Base-by-base conservation (phyloP, 805 yeast species). In the Danielia reshetovae region DNA sequence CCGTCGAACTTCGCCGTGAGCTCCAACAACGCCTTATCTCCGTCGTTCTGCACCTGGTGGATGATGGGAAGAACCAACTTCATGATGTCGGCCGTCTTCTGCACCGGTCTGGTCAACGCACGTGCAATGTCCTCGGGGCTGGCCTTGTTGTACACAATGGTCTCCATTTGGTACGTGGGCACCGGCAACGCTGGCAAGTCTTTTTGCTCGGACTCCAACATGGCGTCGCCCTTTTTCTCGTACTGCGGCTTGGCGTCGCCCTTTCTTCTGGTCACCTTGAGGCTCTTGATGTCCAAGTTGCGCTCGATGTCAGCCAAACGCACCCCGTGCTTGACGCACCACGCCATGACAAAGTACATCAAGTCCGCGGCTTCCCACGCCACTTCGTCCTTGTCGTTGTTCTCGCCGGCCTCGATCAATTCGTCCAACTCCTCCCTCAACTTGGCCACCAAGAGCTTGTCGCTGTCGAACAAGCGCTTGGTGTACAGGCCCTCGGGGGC, bases 301-400 rank as follows among this genome's bases (percentile, higher is more conserved):
- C 70, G 73, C 64, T 89, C 96, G 29, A 93, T 79, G 50, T 89
- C 97, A 7, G 74, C 66, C 51, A 88, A 65, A 17, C 82, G 63
- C 21, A 93, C 96, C 21, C 90, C 96, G 50, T 78, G 69, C 59
- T 85, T 74, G 32, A 68, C 66, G 47, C 77, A 72, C 65, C 72
- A 70, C 7, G 72, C 62, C 60, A 76, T 49, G 5, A 74, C 75
- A 54, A 76, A 76, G 49, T 76, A 76, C 18, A 76, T 45, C 57
- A 93, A 70, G 59, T 93, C 98, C 7, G 98, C 98, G 34, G 95
- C 90, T 65, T 93, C 98, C 96, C 96, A 93, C 0, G 97, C 83
- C 35, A 87, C 74, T 38, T 90, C 68, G 21, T 54, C 50, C 30
- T 46, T 50, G 18, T 51, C 37, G 32, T 49, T 68, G 2, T 73